phyloP scores from a whole-genome alignment of 176 grass and related monocot species.

The Cenchrus purpureus region DNA sequence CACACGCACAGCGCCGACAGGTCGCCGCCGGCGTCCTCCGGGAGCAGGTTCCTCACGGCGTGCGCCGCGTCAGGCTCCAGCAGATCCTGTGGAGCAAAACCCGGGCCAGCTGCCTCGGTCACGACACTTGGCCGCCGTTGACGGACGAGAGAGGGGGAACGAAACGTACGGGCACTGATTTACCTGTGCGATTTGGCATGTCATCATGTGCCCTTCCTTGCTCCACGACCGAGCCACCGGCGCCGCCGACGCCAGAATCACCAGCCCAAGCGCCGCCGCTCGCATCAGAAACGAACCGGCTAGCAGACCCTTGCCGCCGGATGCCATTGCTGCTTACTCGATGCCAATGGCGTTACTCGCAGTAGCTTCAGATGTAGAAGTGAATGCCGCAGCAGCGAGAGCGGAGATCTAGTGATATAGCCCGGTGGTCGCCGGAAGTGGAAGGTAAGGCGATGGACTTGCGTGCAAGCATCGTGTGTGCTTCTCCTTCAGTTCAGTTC shows the following conservation, averaged over 20 bases:
- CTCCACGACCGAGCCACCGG: slow-evolving; percentile 65
- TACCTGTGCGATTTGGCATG: slow-evolving; percentile 88
- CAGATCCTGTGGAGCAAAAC: slow-evolving; percentile 40
- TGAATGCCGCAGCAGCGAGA: not conserved
- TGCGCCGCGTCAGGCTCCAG: slow-evolving; percentile 67
- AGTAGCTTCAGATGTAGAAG: not conserved
- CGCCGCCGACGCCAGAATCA: slow-evolving; percentile 50
- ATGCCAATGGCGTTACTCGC: not conserved
- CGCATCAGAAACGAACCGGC: not conserved
- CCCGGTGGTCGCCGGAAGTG: not conserved
- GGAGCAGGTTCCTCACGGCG: slow-evolving; percentile 71
- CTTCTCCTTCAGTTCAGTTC: not conserved
- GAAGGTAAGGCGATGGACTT: not conserved
- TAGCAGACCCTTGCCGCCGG: not conserved
- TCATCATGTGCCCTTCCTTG: slow-evolving; percentile 85
- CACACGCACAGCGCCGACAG: slow-evolving; percentile 76
- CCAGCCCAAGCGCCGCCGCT: slow-evolving; percentile 22
- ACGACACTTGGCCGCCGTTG: no score
- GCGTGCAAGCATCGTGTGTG: slow-evolving; percentile 62
- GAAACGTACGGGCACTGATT: not conserved
- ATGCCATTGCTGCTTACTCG: not conserved
- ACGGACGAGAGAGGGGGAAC: no score
- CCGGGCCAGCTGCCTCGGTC: no score
- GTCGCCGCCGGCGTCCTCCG: slow-evolving; percentile 68
- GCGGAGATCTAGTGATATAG: not conserved